phyloP scores from a whole-genome alignment of 495 filamentous ascomycete species.

The Endocarpon pusillum region DNA sequence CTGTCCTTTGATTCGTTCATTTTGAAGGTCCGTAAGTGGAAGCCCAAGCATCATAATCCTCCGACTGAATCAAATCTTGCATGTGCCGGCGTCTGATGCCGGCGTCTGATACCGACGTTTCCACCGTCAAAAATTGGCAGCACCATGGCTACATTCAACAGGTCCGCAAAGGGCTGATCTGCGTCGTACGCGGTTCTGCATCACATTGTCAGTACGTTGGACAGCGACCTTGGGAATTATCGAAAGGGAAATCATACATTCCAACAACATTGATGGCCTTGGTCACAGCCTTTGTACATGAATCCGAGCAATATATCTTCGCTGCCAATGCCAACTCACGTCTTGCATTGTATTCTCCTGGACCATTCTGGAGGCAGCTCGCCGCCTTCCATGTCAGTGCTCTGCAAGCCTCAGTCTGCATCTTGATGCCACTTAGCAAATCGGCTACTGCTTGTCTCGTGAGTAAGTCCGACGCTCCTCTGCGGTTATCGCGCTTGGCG shows the following conservation, averaged over 20 bases:
- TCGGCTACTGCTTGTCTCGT: conserved; percentile 33
- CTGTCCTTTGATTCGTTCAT: conserved; percentile 1
- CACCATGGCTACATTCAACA: conserved; percentile 31
- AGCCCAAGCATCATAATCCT: conserved; percentile 28
- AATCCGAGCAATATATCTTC: conserved; percentile 34
- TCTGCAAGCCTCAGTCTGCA: conserved; percentile 32
- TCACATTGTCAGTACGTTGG: background rate
- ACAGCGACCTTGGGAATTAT: background rate
- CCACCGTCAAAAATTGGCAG: conserved; percentile 39
- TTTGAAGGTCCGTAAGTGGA: conserved; percentile 11
- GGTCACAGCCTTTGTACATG: conserved; percentile 25
- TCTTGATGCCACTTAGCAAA: conserved; percentile 34
- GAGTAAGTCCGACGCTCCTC: conserved; percentile 25
- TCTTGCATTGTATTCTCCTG: conserved; percentile 21
- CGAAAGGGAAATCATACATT: conserved; percentile 5
- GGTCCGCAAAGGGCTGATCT: conserved; percentile 24
- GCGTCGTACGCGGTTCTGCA: conserved; percentile 25
- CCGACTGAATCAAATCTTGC: conserved; percentile 27
- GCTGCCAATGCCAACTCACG: conserved; percentile 30
- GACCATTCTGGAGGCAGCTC: conserved; percentile 21
- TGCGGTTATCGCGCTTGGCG: conserved; percentile 24
- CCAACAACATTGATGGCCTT: conserved; percentile 31
- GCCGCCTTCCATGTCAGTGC: conserved; percentile 35
- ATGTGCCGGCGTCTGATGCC: conserved; percentile 34
- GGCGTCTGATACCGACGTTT: conserved; percentile 35